These are phyloP conservation scores for Cicer judaicum DNA, from an alignment of 306 rosid species.

Conservation along the genomic window DNA sequence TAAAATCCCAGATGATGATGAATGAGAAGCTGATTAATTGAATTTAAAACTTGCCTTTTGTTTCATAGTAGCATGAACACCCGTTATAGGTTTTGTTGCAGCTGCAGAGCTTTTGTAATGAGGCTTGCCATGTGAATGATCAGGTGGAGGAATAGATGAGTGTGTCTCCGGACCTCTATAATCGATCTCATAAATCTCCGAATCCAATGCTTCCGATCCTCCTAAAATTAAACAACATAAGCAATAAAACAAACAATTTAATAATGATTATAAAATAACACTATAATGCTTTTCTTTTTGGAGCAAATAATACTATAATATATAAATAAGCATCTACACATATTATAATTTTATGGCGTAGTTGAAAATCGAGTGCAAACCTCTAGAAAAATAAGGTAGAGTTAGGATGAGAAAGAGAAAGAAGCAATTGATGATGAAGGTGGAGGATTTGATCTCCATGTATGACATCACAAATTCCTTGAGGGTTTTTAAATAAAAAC, in stretches of 20 bases:
- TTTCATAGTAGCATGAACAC: slow-evolving; percentile 21
- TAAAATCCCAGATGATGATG: not conserved
- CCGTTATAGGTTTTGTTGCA: slow-evolving; percentile 36
- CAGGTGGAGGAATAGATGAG: slow-evolving; percentile 66
- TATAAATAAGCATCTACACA: not conserved
- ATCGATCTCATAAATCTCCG: slow-evolving; percentile 74
- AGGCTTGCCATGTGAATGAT: slow-evolving; percentile 50
- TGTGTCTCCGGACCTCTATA: slow-evolving; percentile 94
- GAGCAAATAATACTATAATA: not conserved
- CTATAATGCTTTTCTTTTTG: too few relatives aligned
- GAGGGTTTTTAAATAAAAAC: slow-evolving; percentile 7
- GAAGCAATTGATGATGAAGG: slow-evolving; percentile 41
- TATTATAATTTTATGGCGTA: not conserved
- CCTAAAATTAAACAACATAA: slow-evolving; percentile 41
- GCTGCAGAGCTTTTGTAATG: slow-evolving; percentile 26
- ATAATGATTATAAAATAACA: not conserved
- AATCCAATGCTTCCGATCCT: slow-evolving; percentile 49
- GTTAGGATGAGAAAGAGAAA: slow-evolving; percentile 55
- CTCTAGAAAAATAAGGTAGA: slow-evolving; percentile 53
- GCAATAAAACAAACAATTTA: not conserved
- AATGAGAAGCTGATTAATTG: not conserved
- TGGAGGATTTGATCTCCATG: slow-evolving; percentile 62
- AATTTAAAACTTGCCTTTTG: slow-evolving; percentile 48
- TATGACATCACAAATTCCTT: slow-evolving; percentile 11
- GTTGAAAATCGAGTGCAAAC: slow-evolving; percentile 26